These are phyloP conservation scores for Musa troglodytarum DNA, from an alignment of 176 grass and related monocot species.

Conservation along the genomic window DNA sequence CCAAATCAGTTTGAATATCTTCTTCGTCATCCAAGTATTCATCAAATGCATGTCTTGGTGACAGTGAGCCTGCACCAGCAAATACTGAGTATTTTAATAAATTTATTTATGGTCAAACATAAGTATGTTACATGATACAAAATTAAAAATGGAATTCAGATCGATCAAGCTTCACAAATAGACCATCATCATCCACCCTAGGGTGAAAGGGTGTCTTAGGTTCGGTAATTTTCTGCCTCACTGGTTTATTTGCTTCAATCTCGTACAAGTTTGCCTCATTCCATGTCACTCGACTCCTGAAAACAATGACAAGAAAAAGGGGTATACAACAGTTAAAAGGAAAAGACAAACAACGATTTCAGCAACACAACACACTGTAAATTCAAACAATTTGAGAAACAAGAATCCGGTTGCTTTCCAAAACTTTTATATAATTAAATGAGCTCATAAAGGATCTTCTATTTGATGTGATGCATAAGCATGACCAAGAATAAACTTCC, in stretches of 20 bases:
- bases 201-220: slow-evolving; percentile 92
- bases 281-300: slow-evolving; percentile 50
- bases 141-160: background rate
- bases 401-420: too few species aligned
- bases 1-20: slow-evolving; percentile 61
- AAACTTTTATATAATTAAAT: too few species aligned
- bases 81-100: background rate
- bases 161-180: background rate
- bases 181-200: slow-evolving; percentile 90
- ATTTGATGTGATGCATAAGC: too few species aligned
- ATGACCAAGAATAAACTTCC: too few species aligned
- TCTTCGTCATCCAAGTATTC: slow-evolving; percentile 73
- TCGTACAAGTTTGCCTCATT: slow-evolving; percentile 86
- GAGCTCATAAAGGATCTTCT: too few species aligned
- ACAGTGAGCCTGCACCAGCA: slow-evolving; percentile 13
- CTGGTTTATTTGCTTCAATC: slow-evolving; percentile 91
- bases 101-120: background rate
- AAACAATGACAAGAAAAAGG: background rate
- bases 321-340: too few species aligned
- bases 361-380: too few species aligned
- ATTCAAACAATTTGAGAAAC: too few species aligned
- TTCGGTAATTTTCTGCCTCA: slow-evolving; percentile 93
- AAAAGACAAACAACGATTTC: too few species aligned
- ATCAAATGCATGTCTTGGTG: slow-evolving; percentile 55
- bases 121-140: too few species aligned